A percentile compares a stretch with the other conserved stretches of the same genome.
Conservation (phyloP, 495 filamentous ascomycete genomes). For the Aspergillus olivimuriae region DNA sequence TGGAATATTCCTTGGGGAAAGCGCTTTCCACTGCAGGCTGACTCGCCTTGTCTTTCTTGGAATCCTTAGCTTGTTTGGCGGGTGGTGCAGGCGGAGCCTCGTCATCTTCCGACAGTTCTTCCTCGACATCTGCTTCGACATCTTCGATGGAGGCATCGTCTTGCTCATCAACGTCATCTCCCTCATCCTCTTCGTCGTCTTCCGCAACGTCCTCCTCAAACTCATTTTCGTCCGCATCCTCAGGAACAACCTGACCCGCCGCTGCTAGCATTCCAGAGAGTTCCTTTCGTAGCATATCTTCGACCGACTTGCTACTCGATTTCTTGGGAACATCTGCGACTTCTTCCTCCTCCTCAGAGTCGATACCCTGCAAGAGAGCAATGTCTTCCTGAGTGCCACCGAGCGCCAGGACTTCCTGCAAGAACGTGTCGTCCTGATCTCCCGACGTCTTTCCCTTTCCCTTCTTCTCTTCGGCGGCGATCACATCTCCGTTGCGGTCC, state of each 20-base stretch:
- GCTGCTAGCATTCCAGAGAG: constrained; percentile 38
- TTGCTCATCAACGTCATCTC: constrained; percentile 35
- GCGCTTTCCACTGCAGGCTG: constrained; percentile 13
- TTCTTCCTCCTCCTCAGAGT: constrained; percentile 58
- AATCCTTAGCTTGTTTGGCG: constrained; percentile 8
- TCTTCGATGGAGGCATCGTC: constrained; percentile 29
- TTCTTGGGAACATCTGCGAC: constrained; percentile 21
- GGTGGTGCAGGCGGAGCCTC: constrained; percentile 8
- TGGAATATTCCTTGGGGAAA: constrained; percentile 37
- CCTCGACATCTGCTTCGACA: constrained; percentile 18
- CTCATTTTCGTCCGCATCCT: constrained; percentile 40
- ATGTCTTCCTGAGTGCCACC: constrained; percentile 74
- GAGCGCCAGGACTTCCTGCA: constrained; percentile 68
- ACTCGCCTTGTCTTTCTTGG: constrained; percentile 15
- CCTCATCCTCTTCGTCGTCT: constrained; percentile 24
- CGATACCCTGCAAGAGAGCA: constrained; percentile 54
- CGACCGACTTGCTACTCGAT: constrained; percentile 20
- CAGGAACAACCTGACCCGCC: constrained; percentile 37
- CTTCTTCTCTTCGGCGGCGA: constrained; percentile 28
- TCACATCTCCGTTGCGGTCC: constrained; percentile 46
- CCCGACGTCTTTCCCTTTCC: constrained; percentile 16
- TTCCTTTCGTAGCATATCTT: constrained; percentile 36
- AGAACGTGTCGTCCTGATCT: constrained; percentile 36
- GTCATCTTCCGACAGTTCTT: constrained; percentile 20
- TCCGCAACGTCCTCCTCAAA: constrained; percentile 36